phyloP scores from a whole-genome alignment of 192 early-diverging fungal genomes.

The Jimgerdemannia lactiflua region DNA sequence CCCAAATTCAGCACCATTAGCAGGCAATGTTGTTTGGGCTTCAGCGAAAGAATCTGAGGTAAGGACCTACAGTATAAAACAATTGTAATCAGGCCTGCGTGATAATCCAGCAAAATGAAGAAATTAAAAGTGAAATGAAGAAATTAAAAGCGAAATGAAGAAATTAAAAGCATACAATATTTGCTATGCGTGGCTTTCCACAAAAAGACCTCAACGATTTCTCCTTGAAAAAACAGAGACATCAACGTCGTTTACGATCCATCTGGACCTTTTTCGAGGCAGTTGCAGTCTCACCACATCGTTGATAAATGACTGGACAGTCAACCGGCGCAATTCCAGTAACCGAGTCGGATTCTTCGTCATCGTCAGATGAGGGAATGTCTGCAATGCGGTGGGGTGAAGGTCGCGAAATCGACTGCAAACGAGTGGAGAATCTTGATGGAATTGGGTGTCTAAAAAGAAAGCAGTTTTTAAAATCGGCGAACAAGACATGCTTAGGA shows the following conservation, averaged over 20 bases:
- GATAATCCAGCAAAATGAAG: slow-evolving; percentile 18
- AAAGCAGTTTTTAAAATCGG: not conserved
- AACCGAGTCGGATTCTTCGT: not conserved
- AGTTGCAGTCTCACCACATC: slow-evolving; percentile 6
- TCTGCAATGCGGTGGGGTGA: not conserved
- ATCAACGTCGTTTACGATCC: slow-evolving; percentile 6
- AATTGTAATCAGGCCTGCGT: slow-evolving; percentile 17
- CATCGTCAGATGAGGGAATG: not conserved
- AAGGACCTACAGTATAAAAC: slow-evolving; percentile 16
- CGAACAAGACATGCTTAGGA: not conserved
- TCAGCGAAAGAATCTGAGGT: slow-evolving; percentile 11
- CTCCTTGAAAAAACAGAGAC: slow-evolving; percentile 8
- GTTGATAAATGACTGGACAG: slow-evolving; percentile 18
- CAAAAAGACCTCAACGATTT: slow-evolving; percentile 11
- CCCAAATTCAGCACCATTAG: slow-evolving; percentile 8
- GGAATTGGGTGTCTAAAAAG: not conserved
- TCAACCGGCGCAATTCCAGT: not conserved
- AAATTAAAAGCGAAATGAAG: slow-evolving; percentile 17
- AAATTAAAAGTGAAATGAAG: slow-evolving; percentile 9
- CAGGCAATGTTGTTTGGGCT: slow-evolving; percentile 13
- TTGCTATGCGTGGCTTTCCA: slow-evolving; percentile 7
- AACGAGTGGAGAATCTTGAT: no score
- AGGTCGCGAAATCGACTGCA: not conserved
- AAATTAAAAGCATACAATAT: slow-evolving; percentile 19
- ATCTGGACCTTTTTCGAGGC: slow-evolving; percentile 12